Evolutionary conservation across 805 yeast species (phyloP).

Genomic region (Candida lessepsii): DNA sequence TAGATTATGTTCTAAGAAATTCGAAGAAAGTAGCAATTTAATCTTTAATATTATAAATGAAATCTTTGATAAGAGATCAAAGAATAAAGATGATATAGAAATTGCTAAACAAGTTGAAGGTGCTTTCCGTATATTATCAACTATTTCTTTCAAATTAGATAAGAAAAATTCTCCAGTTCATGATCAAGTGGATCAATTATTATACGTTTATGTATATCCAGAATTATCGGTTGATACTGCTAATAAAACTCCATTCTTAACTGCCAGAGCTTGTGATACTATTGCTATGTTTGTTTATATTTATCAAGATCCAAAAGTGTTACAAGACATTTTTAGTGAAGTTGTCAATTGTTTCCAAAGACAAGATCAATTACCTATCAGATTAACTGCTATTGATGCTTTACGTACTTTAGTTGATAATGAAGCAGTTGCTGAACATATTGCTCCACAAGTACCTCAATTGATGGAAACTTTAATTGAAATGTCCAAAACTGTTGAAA

Average conservation of each 20-base stretch:
- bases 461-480: constrained; percentile 44
- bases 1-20: constrained; percentile 35
- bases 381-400: constrained; percentile 53
- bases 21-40: constrained; percentile 36
- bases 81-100: constrained; percentile 25
- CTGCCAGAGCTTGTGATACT: constrained; percentile 48
- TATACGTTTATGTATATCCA: constrained; percentile 40
- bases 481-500: constrained; percentile 43
- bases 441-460: constrained; percentile 45
- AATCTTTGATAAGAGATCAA: constrained; percentile 32
- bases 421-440: constrained; percentile 40
- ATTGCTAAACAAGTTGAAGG: constrained; percentile 41
- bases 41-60: constrained; percentile 33
- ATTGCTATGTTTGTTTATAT: constrained; percentile 39
- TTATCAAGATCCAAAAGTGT: constrained; percentile 32
- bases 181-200: constrained; percentile 39
- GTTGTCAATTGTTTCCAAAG: constrained; percentile 40
- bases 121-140: constrained; percentile 41
- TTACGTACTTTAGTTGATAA: constrained; percentile 48
- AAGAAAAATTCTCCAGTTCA: constrained; percentile 35
- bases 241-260: constrained; percentile 36
- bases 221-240: constrained; percentile 34
- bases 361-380: constrained; percentile 47
- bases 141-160: constrained; percentile 39
- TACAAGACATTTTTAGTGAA: constrained; percentile 42